Evolutionary conservation across 129 eudicot genomes (phyloP), one percentile per base, ranked within the genome.

Genomic region (Centrapalus pauciflorus): DNA sequence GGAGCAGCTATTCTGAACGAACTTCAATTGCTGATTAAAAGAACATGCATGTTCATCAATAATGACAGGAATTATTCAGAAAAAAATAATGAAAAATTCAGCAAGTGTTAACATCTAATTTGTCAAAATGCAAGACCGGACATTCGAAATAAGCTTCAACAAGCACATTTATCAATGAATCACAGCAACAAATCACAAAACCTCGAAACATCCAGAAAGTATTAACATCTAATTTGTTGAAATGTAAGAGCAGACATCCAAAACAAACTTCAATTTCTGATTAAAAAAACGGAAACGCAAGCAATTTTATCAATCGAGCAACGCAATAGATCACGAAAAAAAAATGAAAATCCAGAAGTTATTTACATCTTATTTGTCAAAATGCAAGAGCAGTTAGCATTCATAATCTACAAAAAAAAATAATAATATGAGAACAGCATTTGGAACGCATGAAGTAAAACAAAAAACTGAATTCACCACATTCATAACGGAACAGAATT

Each of bases 211-310:
- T 3, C 10, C 23, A 4, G 28, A 14, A n/a, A 27, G 1, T 25
- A 54, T 26, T 27, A 25, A 13, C 43, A 34, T 52, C 30, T 56
- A 38, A 55, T 55, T 46, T 27, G 4, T 34, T 24, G 17, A 50
- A 25, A 72, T 16, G 20, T 40, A 35, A 62, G 29, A 37, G 55
- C 71, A 51, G 70, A 62, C 51, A 52, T 16, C 52, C 52, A 41
- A n/a, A 41, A 3, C 7, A 41, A 41, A 7, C 0, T 41, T 41
- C 19, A 41, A 41, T 19, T 1, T 5, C 50, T 41, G 50, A 1
- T n/a, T n/a, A n/a, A n/a, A n/a, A n/a, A n/a, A n/a, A n/a, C n/a
- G n/a, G n/a, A n/a, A n/a, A n/a, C n/a, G n/a, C 12, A 48, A 48
- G 23, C 54, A 48, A 23, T 5, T 45, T 16, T 23, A 45, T 45